A percentile compares a stretch with the other conserved stretches of the same genome.
phyloP scores from a whole-genome alignment of 495 filamentous ascomycete species.

The Thozetella sp. region DNA sequence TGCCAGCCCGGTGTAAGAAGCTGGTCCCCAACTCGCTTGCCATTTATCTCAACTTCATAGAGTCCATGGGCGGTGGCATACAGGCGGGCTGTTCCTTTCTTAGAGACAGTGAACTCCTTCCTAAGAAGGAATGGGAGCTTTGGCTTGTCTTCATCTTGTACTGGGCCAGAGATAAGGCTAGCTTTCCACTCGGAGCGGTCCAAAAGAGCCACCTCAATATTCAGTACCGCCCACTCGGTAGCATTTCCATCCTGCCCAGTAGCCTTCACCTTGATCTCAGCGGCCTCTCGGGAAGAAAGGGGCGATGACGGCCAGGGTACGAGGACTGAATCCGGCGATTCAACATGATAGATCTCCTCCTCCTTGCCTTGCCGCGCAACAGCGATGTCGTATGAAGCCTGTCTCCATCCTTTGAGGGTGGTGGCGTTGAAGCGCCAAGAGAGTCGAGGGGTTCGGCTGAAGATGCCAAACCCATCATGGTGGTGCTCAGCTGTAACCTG shows the following conservation, averaged over 20 bases:
- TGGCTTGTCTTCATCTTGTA: background rate
- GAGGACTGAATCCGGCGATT: conserved; percentile 38
- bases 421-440: conserved; percentile 28
- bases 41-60: conserved; percentile 54
- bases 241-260: background rate
- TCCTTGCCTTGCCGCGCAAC: conserved; percentile 11
- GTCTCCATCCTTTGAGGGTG: conserved; percentile 16
- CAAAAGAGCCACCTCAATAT: conserved; percentile 29
- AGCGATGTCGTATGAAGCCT: conserved; percentile 24
- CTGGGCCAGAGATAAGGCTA: background rate
- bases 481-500: conserved; percentile 31
- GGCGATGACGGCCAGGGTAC: conserved; percentile 52
- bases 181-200: conserved; percentile 20
- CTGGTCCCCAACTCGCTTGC: conserved; percentile 37
- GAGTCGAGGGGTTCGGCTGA: conserved; percentile 23
- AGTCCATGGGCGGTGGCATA: conserved; percentile 56
- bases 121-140: conserved; percentile 21
- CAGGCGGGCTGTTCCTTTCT: conserved; percentile 24
- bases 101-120: conserved; percentile 19
- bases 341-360: conserved; percentile 19
- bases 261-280: conserved; percentile 35
- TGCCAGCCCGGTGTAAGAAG: conserved; percentile 56
- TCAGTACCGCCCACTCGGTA: conserved; percentile 22
- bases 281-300: conserved; percentile 40
- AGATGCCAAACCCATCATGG: conserved; percentile 23